Conservation (phyloP, 164 flowering plant species). For the Berberis vulgaris region DNA sequence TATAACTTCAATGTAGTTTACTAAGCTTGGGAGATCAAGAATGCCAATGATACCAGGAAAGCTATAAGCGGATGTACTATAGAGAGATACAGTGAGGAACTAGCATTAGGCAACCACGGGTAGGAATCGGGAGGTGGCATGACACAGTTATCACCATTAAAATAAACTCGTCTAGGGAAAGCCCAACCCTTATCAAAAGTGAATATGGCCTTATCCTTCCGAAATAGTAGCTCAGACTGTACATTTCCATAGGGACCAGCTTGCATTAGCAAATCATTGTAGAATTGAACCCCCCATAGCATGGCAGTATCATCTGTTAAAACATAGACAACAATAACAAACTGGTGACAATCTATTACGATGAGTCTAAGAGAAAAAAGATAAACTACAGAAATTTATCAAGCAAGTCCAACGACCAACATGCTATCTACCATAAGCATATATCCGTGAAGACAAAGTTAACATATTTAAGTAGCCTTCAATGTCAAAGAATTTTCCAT, state of each 20-base stretch:
- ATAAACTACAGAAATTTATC: not conserved
- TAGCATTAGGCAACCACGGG: constrained; percentile 55
- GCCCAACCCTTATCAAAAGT: constrained; percentile 81
- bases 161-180: constrained; percentile 57
- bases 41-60: constrained; percentile 26
- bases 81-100: constrained; percentile 21
- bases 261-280: constrained; percentile 55
- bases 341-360: not conserved
- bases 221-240: constrained; percentile 65
- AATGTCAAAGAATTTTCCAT: too few species aligned
- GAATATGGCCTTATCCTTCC: constrained; percentile 48
- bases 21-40: constrained; percentile 29
- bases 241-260: constrained; percentile 68
- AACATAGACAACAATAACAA: not conserved
- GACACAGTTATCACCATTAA: constrained; percentile 72
- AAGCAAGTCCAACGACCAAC: not conserved
- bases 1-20: not conserved
- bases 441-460: too few species aligned
- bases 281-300: constrained; percentile 61
- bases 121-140: constrained; percentile 67
- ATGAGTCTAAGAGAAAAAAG: not conserved
- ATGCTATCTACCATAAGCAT: too few species aligned
- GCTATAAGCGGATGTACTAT: constrained; percentile 16
- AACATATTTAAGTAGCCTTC: too few species aligned
- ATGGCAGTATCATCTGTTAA: constrained; percentile 66